A percentile compares a stretch with the other conserved stretches of the same genome.
Conservation (phyloP, 352 stramenopile species). For the Ophiocytium majus region DNA sequence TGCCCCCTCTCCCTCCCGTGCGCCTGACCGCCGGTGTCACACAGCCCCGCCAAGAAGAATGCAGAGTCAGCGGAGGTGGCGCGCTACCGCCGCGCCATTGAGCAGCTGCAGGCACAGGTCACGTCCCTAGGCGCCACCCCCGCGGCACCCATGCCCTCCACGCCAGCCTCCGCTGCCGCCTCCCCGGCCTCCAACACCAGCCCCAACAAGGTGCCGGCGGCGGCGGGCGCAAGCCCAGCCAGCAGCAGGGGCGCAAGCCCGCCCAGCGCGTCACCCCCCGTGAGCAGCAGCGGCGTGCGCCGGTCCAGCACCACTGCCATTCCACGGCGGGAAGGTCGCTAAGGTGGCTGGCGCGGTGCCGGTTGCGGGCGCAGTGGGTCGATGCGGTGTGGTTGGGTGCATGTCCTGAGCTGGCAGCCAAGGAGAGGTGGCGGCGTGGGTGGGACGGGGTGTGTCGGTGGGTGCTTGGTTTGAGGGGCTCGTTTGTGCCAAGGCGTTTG, state of each 20-base stretch:
- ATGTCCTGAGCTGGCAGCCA: background rate
- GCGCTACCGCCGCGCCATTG: background rate
- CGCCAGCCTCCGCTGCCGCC: background rate
- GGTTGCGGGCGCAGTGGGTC: background rate
- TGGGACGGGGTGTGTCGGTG: too few relatives aligned
- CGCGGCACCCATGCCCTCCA: background rate
- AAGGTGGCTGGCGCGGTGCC: background rate
- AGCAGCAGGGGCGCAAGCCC: background rate
- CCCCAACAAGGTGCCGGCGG: background rate
- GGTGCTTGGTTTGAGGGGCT: too few relatives aligned
- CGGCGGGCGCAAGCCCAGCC: too few relatives aligned
- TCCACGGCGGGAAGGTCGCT: background rate
- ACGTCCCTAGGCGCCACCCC: background rate
- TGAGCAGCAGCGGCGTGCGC: background rate
- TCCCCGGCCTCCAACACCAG: background rate
- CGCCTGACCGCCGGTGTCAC: too few relatives aligned
- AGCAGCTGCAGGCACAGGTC: background rate
- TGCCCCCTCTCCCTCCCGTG: background rate
- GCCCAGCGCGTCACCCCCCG: background rate
- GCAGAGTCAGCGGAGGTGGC: background rate
- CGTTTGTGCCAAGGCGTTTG: too few relatives aligned
- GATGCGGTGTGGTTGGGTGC: too few relatives aligned
- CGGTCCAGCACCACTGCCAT: too few relatives aligned
- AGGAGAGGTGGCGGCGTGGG: background rate
- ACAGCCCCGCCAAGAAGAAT: background rate